Evolutionary conservation across 345 rosid genomes (phyloP).

Genomic region (Kandelia obovata): DNA sequence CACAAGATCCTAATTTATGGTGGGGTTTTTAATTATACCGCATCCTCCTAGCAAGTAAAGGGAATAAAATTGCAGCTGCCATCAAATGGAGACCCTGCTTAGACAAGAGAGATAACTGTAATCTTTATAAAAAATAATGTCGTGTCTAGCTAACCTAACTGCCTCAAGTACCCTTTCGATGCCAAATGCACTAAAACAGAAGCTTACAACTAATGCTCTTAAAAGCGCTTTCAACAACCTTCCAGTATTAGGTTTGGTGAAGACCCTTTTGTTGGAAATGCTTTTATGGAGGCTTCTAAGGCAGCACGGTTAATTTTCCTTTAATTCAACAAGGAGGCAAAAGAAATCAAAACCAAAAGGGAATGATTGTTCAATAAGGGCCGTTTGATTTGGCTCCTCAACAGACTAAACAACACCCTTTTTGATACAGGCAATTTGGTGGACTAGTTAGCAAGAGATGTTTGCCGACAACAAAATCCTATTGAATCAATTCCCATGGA

Average conservation of each 20-base stretch:
- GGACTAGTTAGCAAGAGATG: too few relatives aligned
- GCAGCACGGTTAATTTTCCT: not conserved
- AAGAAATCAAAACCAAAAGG: constrained; percentile 7
- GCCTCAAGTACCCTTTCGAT: not conserved
- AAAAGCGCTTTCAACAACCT: too few relatives aligned
- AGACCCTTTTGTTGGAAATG: too few relatives aligned
- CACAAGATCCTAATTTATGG: too few relatives aligned
- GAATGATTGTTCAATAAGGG: not conserved
- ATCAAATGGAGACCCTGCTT: constrained; percentile 23
- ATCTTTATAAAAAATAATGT: not conserved
- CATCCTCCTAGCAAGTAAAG: too few relatives aligned
- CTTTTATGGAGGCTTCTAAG: not conserved
- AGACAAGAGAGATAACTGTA: constrained; percentile 14
- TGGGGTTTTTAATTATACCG: too few relatives aligned
- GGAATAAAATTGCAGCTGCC: not conserved
- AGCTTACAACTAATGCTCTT: too few relatives aligned
- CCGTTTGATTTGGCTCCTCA: not conserved
- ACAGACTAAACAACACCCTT: not conserved
- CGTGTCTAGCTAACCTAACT: not conserved
- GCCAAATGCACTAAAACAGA: too few relatives aligned
- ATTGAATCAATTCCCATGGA: too few relatives aligned
- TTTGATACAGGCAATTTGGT: too few relatives aligned
- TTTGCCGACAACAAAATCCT: too few relatives aligned
- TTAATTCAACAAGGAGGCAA: constrained; percentile 6
- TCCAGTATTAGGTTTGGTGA: too few relatives aligned